A percentile compares a stretch with the other conserved stretches of the same genome.
Conservation (phyloP, 352 stramenopile genomes). For the Phytophthora agathidicida region DNA sequence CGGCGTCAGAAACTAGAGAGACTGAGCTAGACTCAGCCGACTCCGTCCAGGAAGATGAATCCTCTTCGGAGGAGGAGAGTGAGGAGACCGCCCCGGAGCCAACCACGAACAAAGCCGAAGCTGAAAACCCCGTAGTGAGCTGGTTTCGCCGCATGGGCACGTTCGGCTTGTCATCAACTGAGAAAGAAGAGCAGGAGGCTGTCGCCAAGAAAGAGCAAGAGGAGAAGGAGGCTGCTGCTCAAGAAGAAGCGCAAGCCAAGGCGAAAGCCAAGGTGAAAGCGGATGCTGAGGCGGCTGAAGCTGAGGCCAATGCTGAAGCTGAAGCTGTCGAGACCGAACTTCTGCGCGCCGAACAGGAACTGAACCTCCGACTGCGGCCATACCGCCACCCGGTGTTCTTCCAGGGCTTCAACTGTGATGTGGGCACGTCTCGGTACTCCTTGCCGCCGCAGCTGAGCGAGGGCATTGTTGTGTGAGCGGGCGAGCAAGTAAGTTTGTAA, state of each 20-base stretch:
- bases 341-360: slow-evolving; percentile 29
- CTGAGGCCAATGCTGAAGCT: slow-evolving; percentile 6
- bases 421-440: slow-evolving; percentile 31
- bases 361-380: slow-evolving; percentile 28
- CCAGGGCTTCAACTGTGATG: slow-evolving; percentile 34
- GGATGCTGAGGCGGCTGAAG: background rate
- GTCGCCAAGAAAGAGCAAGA: slow-evolving; percentile 15
- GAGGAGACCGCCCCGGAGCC: background rate
- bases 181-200: slow-evolving; percentile 21
- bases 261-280: slow-evolving; percentile 9
- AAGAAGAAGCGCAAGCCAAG: slow-evolving; percentile 11
- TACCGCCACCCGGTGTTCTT: slow-evolving; percentile 48
- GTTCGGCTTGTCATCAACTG: slow-evolving; percentile 18
- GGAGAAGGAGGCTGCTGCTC: slow-evolving; percentile 21
- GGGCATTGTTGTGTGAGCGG: slow-evolving; percentile 24
- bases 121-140: slow-evolving; percentile 31
- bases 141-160: slow-evolving; percentile 42
- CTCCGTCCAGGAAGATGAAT: slow-evolving; percentile 4
- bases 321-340: slow-evolving; percentile 24
- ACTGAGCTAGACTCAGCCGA: background rate
- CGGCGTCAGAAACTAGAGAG: background rate
- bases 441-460: slow-evolving; percentile 13
- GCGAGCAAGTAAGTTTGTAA: slow-evolving; percentile 21
- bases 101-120: slow-evolving; percentile 21
- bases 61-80: slow-evolving; percentile 9